Conservation (phyloP, 2,329 filamentous ascomycete genomes). For the Apiospora saccharicola region DNA sequence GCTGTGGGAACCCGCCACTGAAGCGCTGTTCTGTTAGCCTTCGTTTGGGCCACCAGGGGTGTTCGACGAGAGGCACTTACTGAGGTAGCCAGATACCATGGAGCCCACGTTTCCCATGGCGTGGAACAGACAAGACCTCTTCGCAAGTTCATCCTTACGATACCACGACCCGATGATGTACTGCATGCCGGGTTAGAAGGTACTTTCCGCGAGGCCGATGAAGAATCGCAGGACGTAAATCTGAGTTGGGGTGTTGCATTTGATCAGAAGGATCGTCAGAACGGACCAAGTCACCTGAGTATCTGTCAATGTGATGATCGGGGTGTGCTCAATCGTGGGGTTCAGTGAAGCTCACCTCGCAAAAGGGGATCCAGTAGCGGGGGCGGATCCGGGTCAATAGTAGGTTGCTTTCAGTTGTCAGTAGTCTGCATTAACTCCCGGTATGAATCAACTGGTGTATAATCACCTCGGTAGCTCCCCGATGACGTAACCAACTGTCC, state of each 20-base stretch:
- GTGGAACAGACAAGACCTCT: slow-evolving; percentile 51
- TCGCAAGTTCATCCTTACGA: slow-evolving; percentile 51
- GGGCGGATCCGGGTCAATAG: slow-evolving; percentile 45
- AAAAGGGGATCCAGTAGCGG: slow-evolving; percentile 47
- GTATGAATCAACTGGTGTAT: accelerated
- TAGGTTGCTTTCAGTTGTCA: slow-evolving; percentile 37
- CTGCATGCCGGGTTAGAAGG: slow-evolving; percentile 43
- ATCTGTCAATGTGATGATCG: neutral
- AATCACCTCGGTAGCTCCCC: slow-evolving; percentile 41
- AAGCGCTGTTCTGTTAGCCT: neutral
- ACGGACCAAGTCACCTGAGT: slow-evolving; percentile 38
- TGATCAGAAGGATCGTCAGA: slow-evolving; percentile 43
- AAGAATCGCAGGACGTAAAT: slow-evolving; percentile 47
- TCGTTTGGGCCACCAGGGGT: neutral
- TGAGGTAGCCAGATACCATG: slow-evolving; percentile 60
- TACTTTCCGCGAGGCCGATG: slow-evolving; percentile 42
- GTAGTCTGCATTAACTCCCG: neutral
- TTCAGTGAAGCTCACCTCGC: slow-evolving; percentile 32
- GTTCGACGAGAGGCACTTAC: neutral
- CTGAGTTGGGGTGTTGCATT: slow-evolving; percentile 43
- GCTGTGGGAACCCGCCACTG: slow-evolving; percentile 56
- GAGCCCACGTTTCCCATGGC: slow-evolving; percentile 39
- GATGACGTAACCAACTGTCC: slow-evolving; percentile 42
- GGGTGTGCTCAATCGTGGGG: no score
- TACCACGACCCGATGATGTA: slow-evolving; percentile 49